Evolutionary conservation across 306 rosid genomes (phyloP), one percentile per base, ranked within the genome.

Genomic region (Canavalia ensiformis): DNA sequence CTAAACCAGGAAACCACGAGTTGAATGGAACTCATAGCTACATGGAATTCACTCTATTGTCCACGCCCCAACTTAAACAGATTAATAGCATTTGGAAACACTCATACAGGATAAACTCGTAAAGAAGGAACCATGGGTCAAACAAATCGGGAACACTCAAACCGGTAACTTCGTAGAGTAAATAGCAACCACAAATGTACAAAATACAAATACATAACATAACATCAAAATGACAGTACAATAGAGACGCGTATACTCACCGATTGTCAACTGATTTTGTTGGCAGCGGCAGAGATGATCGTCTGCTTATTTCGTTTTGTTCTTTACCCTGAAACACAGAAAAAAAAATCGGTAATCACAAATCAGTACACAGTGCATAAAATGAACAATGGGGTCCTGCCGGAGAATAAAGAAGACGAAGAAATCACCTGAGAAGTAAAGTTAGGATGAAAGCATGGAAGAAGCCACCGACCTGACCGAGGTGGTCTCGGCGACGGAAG

Each of bases 341-440:
- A 25, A 60, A 1, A 25, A 60, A 1, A 33, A 33, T 1, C 37
- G 25, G 1, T 29, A 10, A 9, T 60, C 42, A 31, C 1, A 29
- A 31, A 9, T 30, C 41, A 60, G 67, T 9, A 58, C 37, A 60
- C 1, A 60, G 42, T 31, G 8, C 41, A 35, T 3, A 35, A 18
- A 18, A 35, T 5, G 34, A 35, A 63, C 68, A 63, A 63, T 1
- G 68, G 9, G 2, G 2, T 1, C 68, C 8, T 34, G 28, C 0
- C 67, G 33, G 8, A 3, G 67, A 11, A 34, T 60, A 0, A 62
- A 11, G 49, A 35, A 12, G 47, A 64, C 31, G 31, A 37, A 13
- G 69, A 64, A 64, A 64, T 64, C 47, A 64, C 69, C 49, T 64
- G 30, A 37, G 49, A 29, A 35, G 46, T 4, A 11, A 60, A 60